Percentiles rank a stretch among this genome's conserved stretches.
phyloP scores from a whole-genome alignment of 371 early-diverging fungal species.

The Capillidium heterosporum region DNA sequence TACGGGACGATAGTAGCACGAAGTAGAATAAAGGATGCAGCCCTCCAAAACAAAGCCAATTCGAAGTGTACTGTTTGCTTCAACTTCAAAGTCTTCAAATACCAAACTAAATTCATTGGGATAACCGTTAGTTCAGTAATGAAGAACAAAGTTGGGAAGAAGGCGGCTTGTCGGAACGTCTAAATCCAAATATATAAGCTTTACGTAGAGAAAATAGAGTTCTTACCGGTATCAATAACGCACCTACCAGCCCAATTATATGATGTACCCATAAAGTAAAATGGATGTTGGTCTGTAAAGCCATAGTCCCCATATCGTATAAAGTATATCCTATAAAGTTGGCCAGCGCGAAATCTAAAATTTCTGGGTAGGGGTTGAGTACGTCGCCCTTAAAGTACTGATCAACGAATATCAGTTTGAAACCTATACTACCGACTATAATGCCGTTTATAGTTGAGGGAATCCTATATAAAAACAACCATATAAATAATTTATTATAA shows the following conservation, averaged over 20 bases:
- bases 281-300: neutral
- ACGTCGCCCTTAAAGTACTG: neutral
- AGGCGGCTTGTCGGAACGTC: neutral
- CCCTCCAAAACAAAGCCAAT: neutral
- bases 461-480: neutral
- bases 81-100: neutral
- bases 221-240: constrained; percentile 1
- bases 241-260: constrained; percentile 3
- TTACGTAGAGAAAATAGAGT: neutral
- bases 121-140: constrained; percentile 5
- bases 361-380: neutral
- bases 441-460: constrained; percentile 1
- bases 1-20: neutral
- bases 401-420: constrained; percentile 1
- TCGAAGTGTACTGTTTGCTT: neutral
- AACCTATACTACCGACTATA: neutral
- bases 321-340: constrained; percentile 2
- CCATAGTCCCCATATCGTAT: constrained; percentile 2
- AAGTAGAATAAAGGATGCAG: neutral
- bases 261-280: constrained; percentile 4
- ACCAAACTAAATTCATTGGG: constrained; percentile 2
- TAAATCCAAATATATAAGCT: neutral
- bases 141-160: constrained; percentile 1
- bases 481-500: neutral
- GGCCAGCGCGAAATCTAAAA: neutral